Evolutionary conservation across 495 filamentous ascomycete species (phyloP), one percentile per base, ranked within the genome.

Genomic region (Cryomyces minteri): DNA sequence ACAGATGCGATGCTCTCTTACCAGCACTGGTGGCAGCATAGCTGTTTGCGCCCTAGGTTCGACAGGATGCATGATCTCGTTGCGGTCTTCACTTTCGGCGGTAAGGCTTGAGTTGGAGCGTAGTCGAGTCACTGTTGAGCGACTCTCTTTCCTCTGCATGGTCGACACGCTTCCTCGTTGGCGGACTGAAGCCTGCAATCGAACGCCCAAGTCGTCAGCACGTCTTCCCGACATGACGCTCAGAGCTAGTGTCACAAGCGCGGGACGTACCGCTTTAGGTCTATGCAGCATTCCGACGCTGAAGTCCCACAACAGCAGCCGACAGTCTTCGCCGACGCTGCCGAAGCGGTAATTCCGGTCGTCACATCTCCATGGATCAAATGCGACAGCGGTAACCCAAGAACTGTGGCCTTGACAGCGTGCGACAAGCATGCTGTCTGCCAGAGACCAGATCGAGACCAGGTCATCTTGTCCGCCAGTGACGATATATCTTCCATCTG

Each of bases 401-500:
- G 83, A 92, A 48, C 88, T 80, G 62, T 98, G 90, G 6, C 90
- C 82, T 53, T 90, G 85, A 58, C 90, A 94, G 37, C 92, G 74
- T 28, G 90, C 90, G 43, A 98, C 76, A 51, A 98, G 84, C 39
- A 75, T 69, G 31, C 74, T 73, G 57, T 96, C 90, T 30, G 75
- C 73, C 31, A 93, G 69, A 14, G 77, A 85, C 92, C 92, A 98
- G 52, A 98, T 94, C 0, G 81, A 84, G 6, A 96, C 79, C 2
- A 95, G 69, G 54, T 96, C 92, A 55, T 98, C 90, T 58, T 95
- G 92, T 2, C 90, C 90, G 39, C 90, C 90, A 0, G 90, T 94
- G 1, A 95, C 68, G 32, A 96, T 78, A 63, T 95, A 98, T 58
- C 90, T 87, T 48, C 88, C 88, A 59, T 96, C 90, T 2, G 90